phyloP scores from a whole-genome alignment of 768 basidiomycete species.

The Gloeophyllum trabeum region DNA sequence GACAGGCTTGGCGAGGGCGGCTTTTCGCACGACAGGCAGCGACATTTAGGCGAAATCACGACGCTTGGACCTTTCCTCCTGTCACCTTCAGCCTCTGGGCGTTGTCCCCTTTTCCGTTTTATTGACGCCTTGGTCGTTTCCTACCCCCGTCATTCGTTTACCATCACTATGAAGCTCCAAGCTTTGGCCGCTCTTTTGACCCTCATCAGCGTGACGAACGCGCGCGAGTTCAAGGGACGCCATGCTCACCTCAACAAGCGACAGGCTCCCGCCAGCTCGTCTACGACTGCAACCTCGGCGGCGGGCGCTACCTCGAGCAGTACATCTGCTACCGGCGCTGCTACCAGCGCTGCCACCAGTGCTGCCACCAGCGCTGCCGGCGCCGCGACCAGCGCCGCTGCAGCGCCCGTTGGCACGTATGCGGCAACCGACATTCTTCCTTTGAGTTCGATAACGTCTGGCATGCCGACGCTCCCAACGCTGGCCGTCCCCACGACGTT shows the following conservation, averaged over 20 bases:
- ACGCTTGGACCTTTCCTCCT: slow-evolving; percentile 4
- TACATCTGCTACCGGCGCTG: slow-evolving; percentile 8
- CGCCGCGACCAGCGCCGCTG: slow-evolving; percentile 2
- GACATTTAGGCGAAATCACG: too few relatives aligned
- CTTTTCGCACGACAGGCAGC: too few relatives aligned
- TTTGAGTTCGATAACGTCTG: slow-evolving; percentile 44
- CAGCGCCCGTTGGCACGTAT: slow-evolving; percentile 4
- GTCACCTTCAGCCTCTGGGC: slow-evolving; percentile 9
- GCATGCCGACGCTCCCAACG: slow-evolving; percentile 45
- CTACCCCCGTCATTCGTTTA: slow-evolving; percentile 11
- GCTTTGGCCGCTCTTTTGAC: slow-evolving; percentile 33
- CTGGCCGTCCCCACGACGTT: slow-evolving; percentile 41
- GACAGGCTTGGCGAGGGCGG: too few relatives aligned
- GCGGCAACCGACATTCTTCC: slow-evolving; percentile 32
- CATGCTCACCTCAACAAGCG: slow-evolving; percentile 31
- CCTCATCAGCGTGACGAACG: slow-evolving; percentile 25
- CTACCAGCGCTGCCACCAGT: slow-evolving; percentile 7
- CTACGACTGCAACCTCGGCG: neutral
- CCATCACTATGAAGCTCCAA: slow-evolving; percentile 31
- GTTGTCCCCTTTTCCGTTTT: slow-evolving; percentile 11
- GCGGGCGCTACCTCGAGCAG: slow-evolving; percentile 1
- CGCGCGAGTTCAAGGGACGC: slow-evolving; percentile 21
- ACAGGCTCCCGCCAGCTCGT: slow-evolving; percentile 14
- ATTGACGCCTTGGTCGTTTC: slow-evolving; percentile 4
- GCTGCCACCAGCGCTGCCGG: slow-evolving; percentile 7